Evolutionary conservation across 495 filamentous ascomycete species (phyloP).

Genomic region (Aspergillus panamensis): DNA sequence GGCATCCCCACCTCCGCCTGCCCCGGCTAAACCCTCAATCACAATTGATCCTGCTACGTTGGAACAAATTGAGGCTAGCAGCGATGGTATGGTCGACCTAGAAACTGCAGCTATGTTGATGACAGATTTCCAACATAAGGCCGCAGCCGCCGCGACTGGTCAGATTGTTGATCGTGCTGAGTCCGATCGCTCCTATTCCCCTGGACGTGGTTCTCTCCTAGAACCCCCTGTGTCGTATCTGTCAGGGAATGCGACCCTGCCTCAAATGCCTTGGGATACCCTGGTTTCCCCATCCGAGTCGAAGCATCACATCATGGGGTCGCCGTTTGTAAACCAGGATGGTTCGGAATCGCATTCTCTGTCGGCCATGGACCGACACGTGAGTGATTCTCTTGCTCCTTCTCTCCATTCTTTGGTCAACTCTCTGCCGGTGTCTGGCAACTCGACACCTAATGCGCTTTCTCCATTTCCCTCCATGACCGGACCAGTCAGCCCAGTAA

Average conservation of each 20-base stretch:
- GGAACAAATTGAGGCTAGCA: slow-evolving; percentile 92
- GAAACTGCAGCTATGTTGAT: slow-evolving; percentile 99
- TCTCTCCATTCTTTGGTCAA: slow-evolving; percentile 65
- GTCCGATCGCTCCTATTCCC: slow-evolving; percentile 68
- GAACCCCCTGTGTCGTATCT: slow-evolving; percentile 70
- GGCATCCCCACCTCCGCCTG: slow-evolving; percentile 55
- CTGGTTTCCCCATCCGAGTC: slow-evolving; percentile 66
- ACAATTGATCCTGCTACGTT: slow-evolving; percentile 82
- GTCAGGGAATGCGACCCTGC: slow-evolving; percentile 71
- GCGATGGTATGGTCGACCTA: slow-evolving; percentile 93
- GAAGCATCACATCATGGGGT: slow-evolving; percentile 61
- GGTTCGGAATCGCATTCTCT: slow-evolving; percentile 58
- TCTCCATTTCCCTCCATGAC: slow-evolving; percentile 76
- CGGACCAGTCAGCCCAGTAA: slow-evolving; percentile 66
- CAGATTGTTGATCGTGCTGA: slow-evolving; percentile 69
- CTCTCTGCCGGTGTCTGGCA: slow-evolving; percentile 63
- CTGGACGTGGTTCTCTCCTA: slow-evolving; percentile 62
- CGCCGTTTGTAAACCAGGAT: slow-evolving; percentile 64
- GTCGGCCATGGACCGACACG: slow-evolving; percentile 62
- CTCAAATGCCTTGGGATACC: slow-evolving; percentile 87
- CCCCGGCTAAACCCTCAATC: slow-evolving; percentile 76
- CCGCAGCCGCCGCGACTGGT: slow-evolving; percentile 75
- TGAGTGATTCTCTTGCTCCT: slow-evolving; percentile 56
- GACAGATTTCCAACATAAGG: slow-evolving; percentile 97
- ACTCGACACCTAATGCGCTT: slow-evolving; percentile 74